Conservation (phyloP, 2,329 filamentous ascomycete species). For the Aspergillus sp. region DNA sequence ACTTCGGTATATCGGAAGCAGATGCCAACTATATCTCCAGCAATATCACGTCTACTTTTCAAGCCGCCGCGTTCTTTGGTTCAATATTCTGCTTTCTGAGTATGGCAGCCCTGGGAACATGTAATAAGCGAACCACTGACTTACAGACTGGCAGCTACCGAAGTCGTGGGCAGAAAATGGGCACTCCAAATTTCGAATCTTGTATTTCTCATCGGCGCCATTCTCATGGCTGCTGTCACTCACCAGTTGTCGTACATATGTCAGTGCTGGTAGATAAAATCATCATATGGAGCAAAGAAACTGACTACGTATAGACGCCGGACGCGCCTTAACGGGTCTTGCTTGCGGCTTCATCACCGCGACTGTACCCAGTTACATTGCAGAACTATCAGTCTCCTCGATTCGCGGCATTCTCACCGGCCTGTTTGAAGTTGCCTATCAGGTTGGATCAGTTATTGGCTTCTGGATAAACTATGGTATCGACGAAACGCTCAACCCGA, state of each 20-base stretch:
- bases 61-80: slow-evolving; percentile 54
- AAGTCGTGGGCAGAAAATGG: slow-evolving; percentile 51
- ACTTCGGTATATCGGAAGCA: slow-evolving; percentile 39
- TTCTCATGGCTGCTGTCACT: slow-evolving; percentile 44
- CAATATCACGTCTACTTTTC: slow-evolving; percentile 50
- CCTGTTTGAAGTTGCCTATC: slow-evolving; percentile 31
- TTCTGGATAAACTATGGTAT: slow-evolving; percentile 38
- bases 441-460: slow-evolving; percentile 31
- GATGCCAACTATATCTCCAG: slow-evolving; percentile 41
- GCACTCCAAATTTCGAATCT: slow-evolving; percentile 48
- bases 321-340: slow-evolving; percentile 32
- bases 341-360: slow-evolving; percentile 31
- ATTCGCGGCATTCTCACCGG: slow-evolving; percentile 34
- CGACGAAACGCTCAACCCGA: slow-evolving; percentile 23
- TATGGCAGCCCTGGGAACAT: not conserved
- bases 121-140: not conserved
- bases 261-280: not conserved
- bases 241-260: slow-evolving; percentile 29
- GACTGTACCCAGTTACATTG: slow-evolving; percentile 33
- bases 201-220: slow-evolving; percentile 46
- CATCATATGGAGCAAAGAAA: not conserved
- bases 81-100: slow-evolving; percentile 47
- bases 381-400: slow-evolving; percentile 30
- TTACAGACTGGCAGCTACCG: slow-evolving; percentile 32
- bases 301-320: slow-evolving; percentile 23